Conservation (phyloP, 2,329 filamentous ascomycete species). For the Fusarium tuaranense region DNA sequence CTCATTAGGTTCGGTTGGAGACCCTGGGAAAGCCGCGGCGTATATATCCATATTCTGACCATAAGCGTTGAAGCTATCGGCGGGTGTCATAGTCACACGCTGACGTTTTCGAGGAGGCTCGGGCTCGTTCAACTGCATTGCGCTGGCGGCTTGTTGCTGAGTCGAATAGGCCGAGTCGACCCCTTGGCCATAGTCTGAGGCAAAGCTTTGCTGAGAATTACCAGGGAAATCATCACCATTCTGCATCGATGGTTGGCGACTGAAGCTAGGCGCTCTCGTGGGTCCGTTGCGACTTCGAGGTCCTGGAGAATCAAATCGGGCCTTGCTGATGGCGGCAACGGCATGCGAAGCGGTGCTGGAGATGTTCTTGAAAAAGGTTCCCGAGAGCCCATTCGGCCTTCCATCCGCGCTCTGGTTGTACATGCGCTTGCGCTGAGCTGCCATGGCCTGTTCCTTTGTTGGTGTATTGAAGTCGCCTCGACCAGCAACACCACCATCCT, state of each 20-base stretch:
- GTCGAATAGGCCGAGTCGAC: constrained; percentile 78
- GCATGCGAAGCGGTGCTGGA: constrained; percentile 93
- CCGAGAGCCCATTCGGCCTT: constrained; percentile 74
- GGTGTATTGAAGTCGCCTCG: constrained; percentile 89
- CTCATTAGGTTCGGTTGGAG: constrained; percentile 83
- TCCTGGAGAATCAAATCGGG: constrained; percentile 88
- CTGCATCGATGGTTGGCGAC: constrained; percentile 78
- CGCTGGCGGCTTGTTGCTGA: constrained; percentile 62
- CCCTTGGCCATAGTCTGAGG: constrained; percentile 80
- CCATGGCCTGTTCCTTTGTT: constrained; percentile 99
- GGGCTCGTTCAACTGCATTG: constrained; percentile 55
- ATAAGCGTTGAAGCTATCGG: constrained; percentile 69
- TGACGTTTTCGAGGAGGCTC: constrained; percentile 89
- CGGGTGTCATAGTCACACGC: constrained; percentile 66
- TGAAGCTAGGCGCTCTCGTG: constrained; percentile 75
- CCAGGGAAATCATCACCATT: constrained; percentile 75
- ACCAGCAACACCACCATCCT: constrained; percentile 78
- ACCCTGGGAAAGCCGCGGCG: constrained; percentile 69
- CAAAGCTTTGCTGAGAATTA: constrained; percentile 87
- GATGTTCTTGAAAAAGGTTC: constrained; percentile 98
- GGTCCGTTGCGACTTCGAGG: constrained; percentile 74
- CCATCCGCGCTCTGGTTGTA: constrained; percentile 79
- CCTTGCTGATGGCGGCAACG: constrained; percentile 96
- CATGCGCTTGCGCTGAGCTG: constrained; percentile 90
- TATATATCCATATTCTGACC: constrained; percentile 60